phyloP scores from a whole-genome alignment of 2,329 filamentous ascomycete species.

The Aspergillus sp. region DNA sequence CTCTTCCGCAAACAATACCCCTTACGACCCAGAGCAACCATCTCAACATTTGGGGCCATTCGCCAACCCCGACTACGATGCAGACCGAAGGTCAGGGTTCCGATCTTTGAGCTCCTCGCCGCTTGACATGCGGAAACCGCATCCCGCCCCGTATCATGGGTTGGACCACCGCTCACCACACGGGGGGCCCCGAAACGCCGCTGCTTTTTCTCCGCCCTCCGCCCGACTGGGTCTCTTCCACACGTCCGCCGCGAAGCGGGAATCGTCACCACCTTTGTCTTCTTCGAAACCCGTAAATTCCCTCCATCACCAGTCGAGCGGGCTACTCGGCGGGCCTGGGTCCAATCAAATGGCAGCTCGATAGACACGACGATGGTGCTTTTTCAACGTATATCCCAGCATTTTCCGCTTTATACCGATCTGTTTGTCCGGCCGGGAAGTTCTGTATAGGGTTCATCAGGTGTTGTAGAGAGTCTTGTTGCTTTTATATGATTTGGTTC shows the following conservation, averaged over 20 bases:
- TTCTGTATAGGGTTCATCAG: neutral
- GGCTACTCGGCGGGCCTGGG: slow-evolving; percentile 27
- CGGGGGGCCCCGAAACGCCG: slow-evolving; percentile 19
- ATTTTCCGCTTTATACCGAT: neutral
- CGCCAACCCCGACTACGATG: slow-evolving; percentile 33
- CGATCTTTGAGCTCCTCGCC: slow-evolving; percentile 40
- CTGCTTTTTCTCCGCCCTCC: slow-evolving; percentile 34
- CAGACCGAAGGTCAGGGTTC: slow-evolving; percentile 34
- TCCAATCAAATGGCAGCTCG: slow-evolving; percentile 34
- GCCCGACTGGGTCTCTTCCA: slow-evolving; percentile 36
- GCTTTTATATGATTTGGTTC: neutral
- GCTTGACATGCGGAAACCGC: slow-evolving; percentile 39
- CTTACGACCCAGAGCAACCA: slow-evolving; percentile 40
- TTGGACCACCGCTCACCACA: slow-evolving; percentile 28
- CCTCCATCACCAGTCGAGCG: slow-evolving; percentile 33
- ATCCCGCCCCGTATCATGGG: slow-evolving; percentile 23
- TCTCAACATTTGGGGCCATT: slow-evolving; percentile 23
- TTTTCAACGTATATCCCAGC: neutral
- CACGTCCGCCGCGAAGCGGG: slow-evolving; percentile 26
- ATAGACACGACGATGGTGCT: slow-evolving; percentile 13
- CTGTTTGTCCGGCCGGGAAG: neutral
- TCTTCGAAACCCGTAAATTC: slow-evolving; percentile 29
- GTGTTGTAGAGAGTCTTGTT: neutral
- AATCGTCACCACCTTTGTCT: slow-evolving; percentile 31
- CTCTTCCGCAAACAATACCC: slow-evolving; percentile 45